phyloP scores from a whole-genome alignment of 2,329 filamentous ascomycete genomes.

The Phaeoacremonium minimum region DNA sequence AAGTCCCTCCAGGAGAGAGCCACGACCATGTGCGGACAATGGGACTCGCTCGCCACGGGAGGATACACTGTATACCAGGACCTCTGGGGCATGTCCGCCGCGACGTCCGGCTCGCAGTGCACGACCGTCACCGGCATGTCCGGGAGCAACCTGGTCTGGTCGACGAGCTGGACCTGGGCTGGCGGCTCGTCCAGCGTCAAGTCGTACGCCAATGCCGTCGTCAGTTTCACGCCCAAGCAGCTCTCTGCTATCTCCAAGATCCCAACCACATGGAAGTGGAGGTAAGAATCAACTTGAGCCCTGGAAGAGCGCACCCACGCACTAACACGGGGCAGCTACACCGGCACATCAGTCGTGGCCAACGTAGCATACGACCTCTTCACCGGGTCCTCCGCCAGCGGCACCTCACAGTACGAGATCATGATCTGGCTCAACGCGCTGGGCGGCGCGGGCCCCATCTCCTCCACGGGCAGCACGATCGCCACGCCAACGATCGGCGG shows the following conservation, averaged over 20 bases:
- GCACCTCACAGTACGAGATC: conserved; percentile 50
- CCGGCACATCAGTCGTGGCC: conserved; percentile 32
- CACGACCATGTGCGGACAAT: conserved; percentile 4
- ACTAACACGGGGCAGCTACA: conserved; percentile 21
- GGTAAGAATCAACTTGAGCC: conserved; percentile 20
- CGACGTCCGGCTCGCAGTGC: conserved; percentile 36
- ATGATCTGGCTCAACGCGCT: conserved; percentile 61
- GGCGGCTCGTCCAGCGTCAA: conserved; percentile 35
- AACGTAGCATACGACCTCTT: conserved; percentile 61
- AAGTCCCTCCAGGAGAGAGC: no score
- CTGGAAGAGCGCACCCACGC: neutral
- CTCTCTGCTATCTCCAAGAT: conserved; percentile 29
- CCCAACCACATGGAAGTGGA: conserved; percentile 31
- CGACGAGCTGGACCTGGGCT: conserved; percentile 37
- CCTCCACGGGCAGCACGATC: conserved; percentile 42
- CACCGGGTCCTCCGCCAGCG: conserved; percentile 40
- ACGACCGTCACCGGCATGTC: conserved; percentile 30
- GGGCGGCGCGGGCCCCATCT: conserved; percentile 57
- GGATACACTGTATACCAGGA: conserved; percentile 47
- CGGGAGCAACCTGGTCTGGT: conserved; percentile 32
- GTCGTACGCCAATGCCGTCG: conserved; percentile 39
- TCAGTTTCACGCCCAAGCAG: conserved; percentile 22
- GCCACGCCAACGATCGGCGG: conserved; percentile 50
- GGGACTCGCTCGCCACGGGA: conserved; percentile 2
- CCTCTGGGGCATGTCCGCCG: conserved; percentile 38